Conservation (phyloP, 345 rosid species). For the Erucastrum elatum region DNA sequence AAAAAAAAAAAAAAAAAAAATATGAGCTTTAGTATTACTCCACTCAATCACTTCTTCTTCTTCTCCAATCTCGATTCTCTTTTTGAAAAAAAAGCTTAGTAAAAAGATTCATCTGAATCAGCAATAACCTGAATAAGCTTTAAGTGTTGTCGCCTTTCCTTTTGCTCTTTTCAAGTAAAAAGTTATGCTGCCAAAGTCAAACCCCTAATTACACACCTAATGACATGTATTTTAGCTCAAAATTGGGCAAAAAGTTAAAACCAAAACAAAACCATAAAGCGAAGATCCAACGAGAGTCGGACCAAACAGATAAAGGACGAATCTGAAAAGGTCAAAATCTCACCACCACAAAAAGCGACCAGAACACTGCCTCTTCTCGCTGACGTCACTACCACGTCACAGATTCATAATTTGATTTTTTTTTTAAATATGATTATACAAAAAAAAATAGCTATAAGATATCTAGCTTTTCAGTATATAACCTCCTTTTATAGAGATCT, state of each 20-base stretch:
- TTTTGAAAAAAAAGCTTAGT: not conserved
- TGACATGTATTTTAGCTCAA: not conserved
- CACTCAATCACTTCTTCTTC: slow-evolving; percentile 14
- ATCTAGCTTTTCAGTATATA: not conserved
- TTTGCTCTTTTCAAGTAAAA: slow-evolving; percentile 14
- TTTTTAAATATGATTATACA: not conserved
- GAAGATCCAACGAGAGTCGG: slow-evolving; percentile 2
- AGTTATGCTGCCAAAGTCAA: slow-evolving; percentile 35
- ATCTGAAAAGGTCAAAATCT: slow-evolving; percentile 32
- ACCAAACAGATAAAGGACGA: slow-evolving; percentile 17
- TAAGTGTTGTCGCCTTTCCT: slow-evolving; percentile 9
- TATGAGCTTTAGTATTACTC: not conserved
- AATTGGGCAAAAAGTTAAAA: slow-evolving; percentile 5
- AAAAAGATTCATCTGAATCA: slow-evolving; percentile 20
- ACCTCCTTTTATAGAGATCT: not conserved
- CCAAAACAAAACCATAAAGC: not conserved
- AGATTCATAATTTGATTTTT: not conserved
- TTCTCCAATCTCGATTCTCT: not conserved
- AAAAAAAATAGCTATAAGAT: not conserved
- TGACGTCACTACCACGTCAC: not conserved
- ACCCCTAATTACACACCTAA: not conserved
- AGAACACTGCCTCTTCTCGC: not conserved
- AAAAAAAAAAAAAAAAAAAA: no score
- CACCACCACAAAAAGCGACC: slow-evolving; percentile 24
- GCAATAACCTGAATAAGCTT: slow-evolving; percentile 13